phyloP scores from a whole-genome alignment of 805 yeast genomes.

The Yamadazyma sp. region DNA sequence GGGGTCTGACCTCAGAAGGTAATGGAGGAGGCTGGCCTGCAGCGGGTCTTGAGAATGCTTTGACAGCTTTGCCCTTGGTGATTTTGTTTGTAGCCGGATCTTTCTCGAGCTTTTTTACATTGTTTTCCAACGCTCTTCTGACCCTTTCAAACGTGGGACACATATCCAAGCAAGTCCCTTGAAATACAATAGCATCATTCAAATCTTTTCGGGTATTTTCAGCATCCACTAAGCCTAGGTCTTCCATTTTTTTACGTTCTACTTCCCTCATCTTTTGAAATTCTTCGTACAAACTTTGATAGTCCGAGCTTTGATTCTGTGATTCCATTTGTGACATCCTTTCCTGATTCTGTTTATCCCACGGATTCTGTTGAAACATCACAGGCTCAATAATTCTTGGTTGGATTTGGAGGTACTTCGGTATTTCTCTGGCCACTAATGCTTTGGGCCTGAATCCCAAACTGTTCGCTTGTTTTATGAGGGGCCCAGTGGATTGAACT shows the following conservation, averaged over 20 bases:
- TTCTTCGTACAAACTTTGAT: conserved; percentile 72
- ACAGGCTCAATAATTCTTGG: conserved; percentile 36
- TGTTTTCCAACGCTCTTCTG: conserved; percentile 82
- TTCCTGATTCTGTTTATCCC: conserved; percentile 78
- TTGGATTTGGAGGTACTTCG: conserved; percentile 37
- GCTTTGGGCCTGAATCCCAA: conserved; percentile 28
- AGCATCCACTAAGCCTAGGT: conserved; percentile 78
- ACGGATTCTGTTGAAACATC: conserved; percentile 41
- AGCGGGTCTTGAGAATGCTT: conserved; percentile 94
- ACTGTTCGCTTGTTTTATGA: conserved; percentile 28
- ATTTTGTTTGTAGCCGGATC: conserved; percentile 57
- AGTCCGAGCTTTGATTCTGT: conserved; percentile 47
- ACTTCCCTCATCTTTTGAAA: conserved; percentile 69
- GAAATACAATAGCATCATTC: conserved; percentile 83
- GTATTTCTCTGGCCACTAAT: conserved; percentile 27
- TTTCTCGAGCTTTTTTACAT: conserved; percentile 75
- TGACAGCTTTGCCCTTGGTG: conserved; percentile 63
- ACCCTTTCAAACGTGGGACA: conserved; percentile 93
- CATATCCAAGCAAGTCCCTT: conserved; percentile 91
- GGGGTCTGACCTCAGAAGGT: conserved; percentile 97
- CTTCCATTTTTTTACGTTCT: conserved; percentile 80
- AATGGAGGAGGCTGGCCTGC: conserved; percentile 98
- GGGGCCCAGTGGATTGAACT: conserved; percentile 26
- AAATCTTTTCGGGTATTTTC: conserved; percentile 79
- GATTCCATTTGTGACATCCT: conserved; percentile 55